A percentile compares a stretch with the other conserved stretches of the same genome.
Evolutionary conservation across 495 filamentous ascomycete genomes (phyloP).

Genomic region (Lepidopterella palustris): DNA sequence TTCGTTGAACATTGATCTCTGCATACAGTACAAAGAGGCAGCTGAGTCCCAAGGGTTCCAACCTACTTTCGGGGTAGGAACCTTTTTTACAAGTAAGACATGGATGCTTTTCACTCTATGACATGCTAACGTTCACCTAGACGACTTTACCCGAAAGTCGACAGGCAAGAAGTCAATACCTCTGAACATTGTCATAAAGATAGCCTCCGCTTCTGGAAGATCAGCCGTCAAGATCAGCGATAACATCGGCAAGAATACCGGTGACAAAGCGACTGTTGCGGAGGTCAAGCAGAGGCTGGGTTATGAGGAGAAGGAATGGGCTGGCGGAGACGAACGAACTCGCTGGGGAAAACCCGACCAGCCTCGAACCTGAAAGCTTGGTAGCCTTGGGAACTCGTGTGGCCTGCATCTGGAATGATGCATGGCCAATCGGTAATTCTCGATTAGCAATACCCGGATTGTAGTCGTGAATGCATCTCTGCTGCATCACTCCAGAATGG

Average conservation of each 20-base stretch:
- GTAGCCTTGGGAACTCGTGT: no score
- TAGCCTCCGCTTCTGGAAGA: slow-evolving; percentile 73
- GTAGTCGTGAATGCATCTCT: no score
- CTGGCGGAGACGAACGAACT: slow-evolving; percentile 71
- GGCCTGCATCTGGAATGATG: neutral
- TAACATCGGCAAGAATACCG: slow-evolving; percentile 93
- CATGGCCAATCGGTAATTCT: neutral
- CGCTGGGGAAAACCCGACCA: slow-evolving; percentile 57
- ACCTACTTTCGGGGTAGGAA: slow-evolving; percentile 86
- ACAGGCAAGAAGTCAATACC: slow-evolving; percentile 80
- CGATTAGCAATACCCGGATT: neutral
- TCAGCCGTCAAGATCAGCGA: slow-evolving; percentile 94
- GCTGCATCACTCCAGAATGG: no score
- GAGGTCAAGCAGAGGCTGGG: slow-evolving; percentile 79
- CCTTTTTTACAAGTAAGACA: slow-evolving; percentile 75
- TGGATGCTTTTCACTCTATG: neutral
- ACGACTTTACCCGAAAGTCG: slow-evolving; percentile 68
- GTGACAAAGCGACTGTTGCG: slow-evolving; percentile 68
- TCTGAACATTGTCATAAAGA: slow-evolving; percentile 96
- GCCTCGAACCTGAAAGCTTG: neutral
- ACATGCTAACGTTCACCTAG: slow-evolving; percentile 33
- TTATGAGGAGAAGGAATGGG: slow-evolving; percentile 80
- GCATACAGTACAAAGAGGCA: slow-evolving; percentile 77
- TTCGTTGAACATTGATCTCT: slow-evolving; percentile 83
- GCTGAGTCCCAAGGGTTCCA: slow-evolving; percentile 75